A percentile compares a stretch with the other conserved stretches of the same genome.
phyloP scores from a whole-genome alignment of 805 yeast species.

The Saccharomycopsis sp. region DNA sequence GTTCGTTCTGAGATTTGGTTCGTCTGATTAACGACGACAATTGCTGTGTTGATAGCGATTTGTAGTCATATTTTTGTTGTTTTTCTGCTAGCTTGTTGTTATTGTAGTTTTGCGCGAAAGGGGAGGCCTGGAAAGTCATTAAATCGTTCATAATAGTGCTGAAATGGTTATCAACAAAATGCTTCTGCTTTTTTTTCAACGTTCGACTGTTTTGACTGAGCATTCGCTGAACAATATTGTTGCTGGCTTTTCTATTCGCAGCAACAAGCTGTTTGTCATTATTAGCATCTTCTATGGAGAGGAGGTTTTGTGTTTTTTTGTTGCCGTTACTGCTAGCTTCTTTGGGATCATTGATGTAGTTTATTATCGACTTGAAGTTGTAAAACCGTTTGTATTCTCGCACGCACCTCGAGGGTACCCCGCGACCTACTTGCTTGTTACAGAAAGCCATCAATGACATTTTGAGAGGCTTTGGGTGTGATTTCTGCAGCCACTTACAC shows the following conservation, averaged over 20 bases:
- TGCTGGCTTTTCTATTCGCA: not conserved
- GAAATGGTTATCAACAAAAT: slow-evolving; percentile 12
- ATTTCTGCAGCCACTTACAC: not conserved
- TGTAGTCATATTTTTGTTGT: slow-evolving; percentile 5
- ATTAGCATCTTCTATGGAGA: not conserved
- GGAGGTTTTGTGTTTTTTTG: not conserved
- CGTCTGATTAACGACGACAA: slow-evolving; percentile 7
- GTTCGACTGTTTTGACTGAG: not conserved
- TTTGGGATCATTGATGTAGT: not conserved
- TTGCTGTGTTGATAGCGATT: slow-evolving; percentile 3
- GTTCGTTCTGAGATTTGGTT: slow-evolving; percentile 13
- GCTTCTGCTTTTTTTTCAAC: slow-evolving; percentile 2
- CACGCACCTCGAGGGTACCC: not conserved
- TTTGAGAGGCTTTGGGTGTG: too few relatives aligned
- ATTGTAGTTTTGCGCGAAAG: not conserved
- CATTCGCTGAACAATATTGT: not conserved
- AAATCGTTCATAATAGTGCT: slow-evolving; percentile 6
- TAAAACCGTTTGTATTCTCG: not conserved
- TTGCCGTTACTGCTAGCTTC: not conserved
- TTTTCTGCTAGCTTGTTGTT: not conserved
- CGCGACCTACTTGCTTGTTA: not conserved
- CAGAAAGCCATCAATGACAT: not conserved
- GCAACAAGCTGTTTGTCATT: not conserved
- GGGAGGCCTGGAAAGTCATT: not conserved
- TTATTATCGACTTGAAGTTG: not conserved